Conservation (phyloP, 2,329 filamentous ascomycete species). For the Tolypocladium cylindrosporum region DNA sequence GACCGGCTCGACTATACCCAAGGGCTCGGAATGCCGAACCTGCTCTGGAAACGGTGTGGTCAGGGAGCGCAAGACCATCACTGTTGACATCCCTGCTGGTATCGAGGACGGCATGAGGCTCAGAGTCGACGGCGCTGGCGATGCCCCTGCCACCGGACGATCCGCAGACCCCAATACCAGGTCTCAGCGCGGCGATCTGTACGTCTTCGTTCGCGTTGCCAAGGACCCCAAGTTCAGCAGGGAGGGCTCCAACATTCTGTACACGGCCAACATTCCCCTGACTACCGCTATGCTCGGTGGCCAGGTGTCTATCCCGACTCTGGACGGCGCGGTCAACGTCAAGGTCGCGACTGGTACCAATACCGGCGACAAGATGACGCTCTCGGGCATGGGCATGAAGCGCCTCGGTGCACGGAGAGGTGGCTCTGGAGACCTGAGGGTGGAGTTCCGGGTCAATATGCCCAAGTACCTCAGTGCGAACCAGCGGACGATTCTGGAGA, state of each 20-base stretch:
- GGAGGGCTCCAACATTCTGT: conserved; percentile 79
- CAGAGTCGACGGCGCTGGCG: conserved; percentile 75
- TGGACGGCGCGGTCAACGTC: conserved; percentile 84
- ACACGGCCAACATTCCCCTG: conserved; percentile 83
- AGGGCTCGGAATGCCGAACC: conserved; percentile 67
- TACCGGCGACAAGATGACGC: conserved; percentile 83
- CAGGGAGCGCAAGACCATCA: conserved; percentile 72
- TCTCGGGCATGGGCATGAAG: conserved; percentile 90
- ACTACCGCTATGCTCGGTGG: conserved; percentile 90
- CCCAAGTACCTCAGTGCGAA: conserved; percentile 88
- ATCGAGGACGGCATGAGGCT: conserved; percentile 96
- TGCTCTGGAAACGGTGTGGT: conserved; percentile 80
- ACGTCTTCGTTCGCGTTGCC: conserved; percentile 83
- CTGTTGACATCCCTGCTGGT: conserved; percentile 85
- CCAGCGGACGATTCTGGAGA: conserved; percentile 86
- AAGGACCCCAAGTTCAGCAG: conserved; percentile 84
- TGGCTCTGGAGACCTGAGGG: conserved; percentile 70
- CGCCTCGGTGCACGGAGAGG: conserved; percentile 60
- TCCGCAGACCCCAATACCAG: conserved; percentile 51
- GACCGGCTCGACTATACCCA: conserved; percentile 64
- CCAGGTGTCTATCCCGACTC: conserved; percentile 78
- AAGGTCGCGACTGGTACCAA: conserved; percentile 86
- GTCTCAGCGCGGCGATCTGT: conserved; percentile 76
- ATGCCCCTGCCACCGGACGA: conserved; percentile 70
- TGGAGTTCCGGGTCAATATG: conserved; percentile 93